Evolutionary conservation across 1,284 basidiomycete species (phyloP), one percentile per base, ranked within the genome.

Genomic region (Tilletia caries): DNA sequence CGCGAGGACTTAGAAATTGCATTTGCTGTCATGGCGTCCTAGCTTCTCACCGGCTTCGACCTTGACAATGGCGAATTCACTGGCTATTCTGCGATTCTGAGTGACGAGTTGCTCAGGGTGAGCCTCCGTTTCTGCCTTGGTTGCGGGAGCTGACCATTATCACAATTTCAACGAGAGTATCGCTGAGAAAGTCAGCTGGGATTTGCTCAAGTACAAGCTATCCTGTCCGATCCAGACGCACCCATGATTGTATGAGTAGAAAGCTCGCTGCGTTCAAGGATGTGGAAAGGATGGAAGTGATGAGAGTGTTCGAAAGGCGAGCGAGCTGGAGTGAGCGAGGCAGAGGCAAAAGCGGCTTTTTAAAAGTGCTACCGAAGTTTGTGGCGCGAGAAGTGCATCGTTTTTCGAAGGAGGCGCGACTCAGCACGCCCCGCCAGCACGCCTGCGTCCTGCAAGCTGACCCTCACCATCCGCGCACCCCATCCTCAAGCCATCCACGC

Each of bases 1-100:
- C 48, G 8, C 48, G 48, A 50, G n/a, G n/a, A 12, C 8, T 3
- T 6, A 27, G 20, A 8, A 27, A 20, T 8, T 23, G 20, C 48
- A 15, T 50, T n/a, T 33, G 54, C 18, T 60, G 54, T 27, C 20
- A 50, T 50, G 8, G 48, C 48, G 48, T 50, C 8, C 48, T 20
- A 44, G 10, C 20, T 44, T 27, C 48, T 50, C 29, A 60, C 54
- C 54, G 10, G 13, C 8, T 32, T 60, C 54, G 15, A 27, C 29
- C 54, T 60, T 60, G 18, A 27, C 23, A 27, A 60, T 32, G 54
- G 27, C 54, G 32, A 60, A 60, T 18, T 10, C 20, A 27, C 15
- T 32, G 25, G 54, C 54, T 15, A 60, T 32, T 18, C 54, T 27
- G 37, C 78, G 77, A 64, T 81, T 79, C 58, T 64, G 66, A 15